Evolutionary conservation across 805 yeast species (phyloP), one percentile per base, ranked within the genome.

Genomic region (Deakozyma indianensis): DNA sequence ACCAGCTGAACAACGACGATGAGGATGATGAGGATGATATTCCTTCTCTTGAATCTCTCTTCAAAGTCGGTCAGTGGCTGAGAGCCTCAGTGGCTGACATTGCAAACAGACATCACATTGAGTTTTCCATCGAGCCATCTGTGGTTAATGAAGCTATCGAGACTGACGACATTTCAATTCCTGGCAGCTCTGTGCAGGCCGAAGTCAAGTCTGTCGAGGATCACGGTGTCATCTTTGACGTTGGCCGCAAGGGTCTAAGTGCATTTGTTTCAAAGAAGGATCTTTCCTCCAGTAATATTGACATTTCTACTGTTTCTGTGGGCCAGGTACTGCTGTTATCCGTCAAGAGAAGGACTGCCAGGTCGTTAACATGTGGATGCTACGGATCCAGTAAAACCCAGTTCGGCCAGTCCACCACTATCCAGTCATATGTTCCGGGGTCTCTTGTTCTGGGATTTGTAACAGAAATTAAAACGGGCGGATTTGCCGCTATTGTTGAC

Each of bases 191-290:
- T 3, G 58, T 92, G 2, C 98, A 92, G 63, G 88, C 78, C 22
- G 69, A 84, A 2, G 77, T 92, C 21, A 72, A 70, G 50, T 80
- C 94, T 42, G 64, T 84, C 22, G 97, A 92, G 69, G 99, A 92
- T 60, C 96, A 86, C 60, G 98, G 98, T 64, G 73, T 78, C 22
- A 75, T 84, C 47, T 64, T 90, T 40, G 81, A 80, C 53, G 61
- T 82, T 35, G 96, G 96, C 27, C 58, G 71, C 43, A 61, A 61
- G 5, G 73, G 70, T 3, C 47, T 72, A 5, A 65, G 76, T 23
- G 95, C 94, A 1, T 88, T 90, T 61, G 67, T 88, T 42, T 73
- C 94, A 1, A 78, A 75, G 51, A 81, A 80, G 52, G 90, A 81
- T 47, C 62, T 82, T 43, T 56, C 59, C 29, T 41, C 48, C 44